Base-by-base conservation (phyloP, 2,329 filamentous ascomycete species). In the Curvularia spicifera region DNA sequence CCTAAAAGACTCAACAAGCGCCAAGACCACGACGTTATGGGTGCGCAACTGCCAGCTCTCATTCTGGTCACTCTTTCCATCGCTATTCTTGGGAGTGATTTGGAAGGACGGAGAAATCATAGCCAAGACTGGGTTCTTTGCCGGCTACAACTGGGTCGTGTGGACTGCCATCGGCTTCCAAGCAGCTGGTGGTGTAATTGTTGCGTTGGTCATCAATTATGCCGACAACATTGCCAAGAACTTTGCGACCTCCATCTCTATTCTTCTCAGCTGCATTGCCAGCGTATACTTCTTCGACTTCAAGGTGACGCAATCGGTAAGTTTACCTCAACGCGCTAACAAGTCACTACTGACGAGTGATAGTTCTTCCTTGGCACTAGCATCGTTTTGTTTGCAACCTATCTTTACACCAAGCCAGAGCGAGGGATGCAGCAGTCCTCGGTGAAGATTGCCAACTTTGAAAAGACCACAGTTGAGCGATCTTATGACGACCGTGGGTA, bases 11-110 rank as follows among this genome's bases (percentile, higher is more conserved):
- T 90, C 90, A n/a, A 84, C 86, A 0, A 63, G 57, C 7, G 84
- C 84, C 1, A 84, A 87, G 47, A 88, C 87, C 10, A 89, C 89
- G 5, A 94, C 91, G 0, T 83, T 98, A 13, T 99, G 95, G 95
- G 89, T 95, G 43, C 89, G 95, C 61, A 99, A 98, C 74, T 90
- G 97, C 46, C 95, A 99, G 76, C 82, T 99, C 24, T 93, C 93
- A 0, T 91, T 97, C 72, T 99, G 97, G 80, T 97, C 93, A 0
- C 82, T 98, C 1, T 94, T 97, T 69, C 92, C 94, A 0, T 91
- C 93, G 0, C 82, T 97, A 0, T 87, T 98, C 56, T 84, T 96
- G 51, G 95, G 94, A 1, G 89, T 98, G 5, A 79, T 96, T 2
- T 91, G 91, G 79, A 91, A 92, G 63, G 95, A 99, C 66, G 95